Base-by-base conservation (phyloP, 345 rosid species). In the Salix brachista region DNA sequence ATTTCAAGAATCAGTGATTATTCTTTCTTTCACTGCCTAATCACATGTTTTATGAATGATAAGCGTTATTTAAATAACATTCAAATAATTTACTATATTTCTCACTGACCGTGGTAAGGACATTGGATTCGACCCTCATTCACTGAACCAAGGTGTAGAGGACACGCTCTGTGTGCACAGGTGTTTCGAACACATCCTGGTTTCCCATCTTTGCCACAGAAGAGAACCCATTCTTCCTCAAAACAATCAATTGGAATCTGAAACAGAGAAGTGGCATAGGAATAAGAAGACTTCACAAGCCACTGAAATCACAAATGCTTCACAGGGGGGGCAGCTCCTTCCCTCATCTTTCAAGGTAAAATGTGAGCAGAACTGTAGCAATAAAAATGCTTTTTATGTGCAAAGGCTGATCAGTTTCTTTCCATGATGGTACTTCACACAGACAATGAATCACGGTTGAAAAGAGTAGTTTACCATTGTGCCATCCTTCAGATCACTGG, bases 81-180 rank as follows among this genome's bases (percentile, higher is more conserved):
- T 78, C 52, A 32, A 23, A 34, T 37, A 9, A 68, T 13, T 71
- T 73, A 60, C 32, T 23, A 69, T 32, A 75, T 56, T 39, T 72
- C 73, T 19, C 73, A 91, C 99, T 89, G 58, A 96, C 99, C 98
- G 65, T 96, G 99, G 84, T 96, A 96, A 54, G 99, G 98, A 82
- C 99, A 96, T 69, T 88, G 93, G 79, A 96, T 91, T 46, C 96
- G 97, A 18, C 99, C 99, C 69, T 96, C 90, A 41, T 89, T 96
- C 46, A 96, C 93, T 0, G 95, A 89, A 73, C 99, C 99, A 73
- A 96, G 99, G 82, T 96, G 85, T 82, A 96, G 99, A 54, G 99
- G 98, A 70, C 99, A 96, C 3, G 99, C 98, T 84, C 99, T 89
- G 83, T 96, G 99, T 2, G 99, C 99, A 75, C 99, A 96, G 0